These are phyloP conservation scores for Primulina huaijiensis DNA, from an alignment of 257 asterid species.

Conservation along the genomic window DNA sequence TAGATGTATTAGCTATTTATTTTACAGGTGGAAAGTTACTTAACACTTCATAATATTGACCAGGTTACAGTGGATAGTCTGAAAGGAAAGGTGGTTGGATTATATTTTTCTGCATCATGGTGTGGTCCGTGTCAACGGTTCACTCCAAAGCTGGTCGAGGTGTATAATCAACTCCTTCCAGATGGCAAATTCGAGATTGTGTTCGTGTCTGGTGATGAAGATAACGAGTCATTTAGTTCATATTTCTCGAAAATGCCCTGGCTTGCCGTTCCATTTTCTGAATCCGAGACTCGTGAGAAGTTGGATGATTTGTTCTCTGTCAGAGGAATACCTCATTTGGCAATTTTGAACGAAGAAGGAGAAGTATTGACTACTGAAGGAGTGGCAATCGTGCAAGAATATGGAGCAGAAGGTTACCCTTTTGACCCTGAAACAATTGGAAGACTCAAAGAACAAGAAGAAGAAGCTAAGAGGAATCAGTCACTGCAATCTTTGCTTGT, in stretches of 20 bases:
- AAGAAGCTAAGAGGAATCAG: slow-evolving; percentile 67
- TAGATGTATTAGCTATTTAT: background rate
- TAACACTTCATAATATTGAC: background rate
- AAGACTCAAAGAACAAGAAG: slow-evolving; percentile 52
- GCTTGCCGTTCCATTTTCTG: slow-evolving; percentile 85
- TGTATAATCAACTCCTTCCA: slow-evolving; percentile 56
- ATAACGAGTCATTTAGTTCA: slow-evolving; percentile 49
- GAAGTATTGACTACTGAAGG: slow-evolving; percentile 50
- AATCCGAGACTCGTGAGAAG: slow-evolving; percentile 47
- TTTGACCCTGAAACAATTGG: slow-evolving; percentile 45
- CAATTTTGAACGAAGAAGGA: slow-evolving; percentile 59
- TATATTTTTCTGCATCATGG: slow-evolving; percentile 96
- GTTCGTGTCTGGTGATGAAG: slow-evolving; percentile 60
- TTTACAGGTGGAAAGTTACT: background rate
- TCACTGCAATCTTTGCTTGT: slow-evolving; percentile 56
- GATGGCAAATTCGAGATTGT: slow-evolving; percentile 59
- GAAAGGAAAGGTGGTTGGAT: slow-evolving; percentile 57
- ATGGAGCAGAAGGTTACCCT: slow-evolving; percentile 76
- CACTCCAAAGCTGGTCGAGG: slow-evolving; percentile 67
- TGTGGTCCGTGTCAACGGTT: slow-evolving; percentile 83
- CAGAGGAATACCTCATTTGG: slow-evolving; percentile 73
- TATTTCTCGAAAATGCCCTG: slow-evolving; percentile 91
- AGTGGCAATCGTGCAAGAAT: slow-evolving; percentile 45
- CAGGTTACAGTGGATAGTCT: slow-evolving; percentile 57
- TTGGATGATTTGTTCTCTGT: slow-evolving; percentile 52